Evolutionary conservation across 2,329 filamentous ascomycete genomes (phyloP), one percentile per base, ranked within the genome.

Genomic region (Kalmusia sp.): DNA sequence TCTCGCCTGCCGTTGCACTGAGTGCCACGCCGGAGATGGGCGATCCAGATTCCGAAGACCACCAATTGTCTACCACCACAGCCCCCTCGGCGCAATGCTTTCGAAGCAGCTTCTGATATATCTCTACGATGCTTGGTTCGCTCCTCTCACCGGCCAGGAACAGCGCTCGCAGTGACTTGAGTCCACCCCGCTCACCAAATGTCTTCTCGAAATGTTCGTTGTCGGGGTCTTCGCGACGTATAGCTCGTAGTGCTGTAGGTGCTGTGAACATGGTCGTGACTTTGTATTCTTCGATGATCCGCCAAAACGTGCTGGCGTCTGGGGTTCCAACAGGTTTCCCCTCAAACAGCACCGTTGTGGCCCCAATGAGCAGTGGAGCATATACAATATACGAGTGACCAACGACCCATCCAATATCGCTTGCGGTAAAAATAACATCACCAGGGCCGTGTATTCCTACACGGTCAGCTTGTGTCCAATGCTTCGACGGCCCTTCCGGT

Each of bases 261-360:
- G 93, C 93, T 0, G 93, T 96, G 70, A 91, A 96, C 63, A 74
- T 72, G 5, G 86, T 84, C 56, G 91, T 96, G 49, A 96, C 92
- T 65, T 88, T 88, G 79, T 97, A 89, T 64, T 96, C 90, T 60
- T 92, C 88, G 3, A 96, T 51, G 15, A 96, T 85, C 2, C 92
- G 82, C 93, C 93, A 98, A 71, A 97, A 95, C 0, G 89, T 89
- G 5, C 91, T 89, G 0, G 92, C 90, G 64, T 96, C 87, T 0
- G 93, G 93, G 0, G 92, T 96, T 4, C 92, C 92, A 11, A 96
- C 82, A 0, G 93, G 93, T 62, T 97, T 97, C n/a, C 93, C 93
- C 76, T 97, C 93, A 72, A 92, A 97, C 0, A 97, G 80, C 1
- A 97, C 85, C 0, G 92, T 96, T 1, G 92, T 88, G 2, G 93